Conservation (phyloP, 257 asterid species). For the Solanum arcanum region DNA sequence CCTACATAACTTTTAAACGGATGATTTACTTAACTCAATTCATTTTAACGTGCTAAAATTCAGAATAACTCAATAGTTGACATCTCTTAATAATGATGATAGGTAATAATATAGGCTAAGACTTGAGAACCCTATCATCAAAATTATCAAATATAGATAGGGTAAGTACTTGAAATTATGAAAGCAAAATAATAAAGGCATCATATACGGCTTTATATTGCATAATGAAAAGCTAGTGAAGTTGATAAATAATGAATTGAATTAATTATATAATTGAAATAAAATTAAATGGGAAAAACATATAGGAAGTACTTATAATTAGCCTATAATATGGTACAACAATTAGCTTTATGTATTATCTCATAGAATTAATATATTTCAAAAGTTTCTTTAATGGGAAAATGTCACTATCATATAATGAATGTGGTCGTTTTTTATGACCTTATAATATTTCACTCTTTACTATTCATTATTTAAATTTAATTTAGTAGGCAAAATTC, state of each 20-base stretch:
- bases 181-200: conserved; percentile 4
- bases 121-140: not conserved
- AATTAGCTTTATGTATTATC: not conserved
- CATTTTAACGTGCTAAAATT: not conserved
- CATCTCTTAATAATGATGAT: not conserved
- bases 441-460: not conserved
- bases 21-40: not conserved
- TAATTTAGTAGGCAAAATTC: conserved; percentile 37
- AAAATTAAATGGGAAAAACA: not conserved
- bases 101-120: not conserved
- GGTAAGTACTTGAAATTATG: not conserved
- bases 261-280: not conserved
- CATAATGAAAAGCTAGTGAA: not conserved
- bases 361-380: not conserved
- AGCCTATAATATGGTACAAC: not conserved
- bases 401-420: conserved; percentile 31
- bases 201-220: conserved; percentile 4
- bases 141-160: not conserved
- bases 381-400: conserved; percentile 11
- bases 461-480: conserved; percentile 5
- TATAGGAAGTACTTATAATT: not conserved
- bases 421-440: conserved; percentile 11
- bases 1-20: not conserved
- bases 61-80: not conserved
- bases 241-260: not conserved